Evolutionary conservation across 169 alveolate species (phyloP).

Genomic region (Cryptosporidium andersoni): DNA sequence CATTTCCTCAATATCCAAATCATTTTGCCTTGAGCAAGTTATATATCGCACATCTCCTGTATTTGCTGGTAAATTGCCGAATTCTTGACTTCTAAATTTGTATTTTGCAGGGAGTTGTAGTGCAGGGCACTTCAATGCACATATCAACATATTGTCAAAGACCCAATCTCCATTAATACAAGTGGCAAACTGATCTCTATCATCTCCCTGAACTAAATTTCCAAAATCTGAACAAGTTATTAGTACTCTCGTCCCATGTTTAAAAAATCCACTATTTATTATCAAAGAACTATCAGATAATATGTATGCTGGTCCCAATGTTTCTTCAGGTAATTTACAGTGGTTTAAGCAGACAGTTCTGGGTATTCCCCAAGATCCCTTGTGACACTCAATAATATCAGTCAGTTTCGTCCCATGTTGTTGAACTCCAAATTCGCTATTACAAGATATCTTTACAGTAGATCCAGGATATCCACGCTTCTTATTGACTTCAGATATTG

Average conservation of each 20-base stretch:
- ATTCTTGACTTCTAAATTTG: constrained; percentile 11
- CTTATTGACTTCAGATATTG: background rate
- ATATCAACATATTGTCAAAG: constrained; percentile 49
- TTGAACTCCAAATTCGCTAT: constrained; percentile 24
- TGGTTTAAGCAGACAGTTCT: constrained; percentile 52
- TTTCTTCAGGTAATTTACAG: constrained; percentile 39
- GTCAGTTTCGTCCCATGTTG: constrained; percentile 35
- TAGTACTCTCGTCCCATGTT: constrained; percentile 38
- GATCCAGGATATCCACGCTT: constrained; percentile 27
- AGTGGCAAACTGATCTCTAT: constrained; percentile 44
- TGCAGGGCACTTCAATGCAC: constrained; percentile 58
- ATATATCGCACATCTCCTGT: constrained; percentile 43
- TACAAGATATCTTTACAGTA: constrained; percentile 32
- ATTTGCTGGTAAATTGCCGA: constrained; percentile 30
- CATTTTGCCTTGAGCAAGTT: constrained; percentile 18
- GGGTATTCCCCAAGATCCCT: constrained; percentile 68
- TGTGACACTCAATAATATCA: constrained; percentile 44
- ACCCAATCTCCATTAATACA: constrained; percentile 69
- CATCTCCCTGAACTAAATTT: constrained; percentile 50
- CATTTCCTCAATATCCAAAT: constrained; percentile 33
- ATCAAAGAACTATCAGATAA: constrained; percentile 1
- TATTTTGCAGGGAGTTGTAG: constrained; percentile 44
- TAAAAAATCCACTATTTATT: constrained; percentile 21
- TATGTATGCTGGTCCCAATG: constrained; percentile 38
- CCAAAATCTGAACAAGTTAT: constrained; percentile 66